These are phyloP conservation scores for Teratosphaeriaceae sp. DNA, from an alignment of 2,329 filamentous ascomycete species.

Conservation along the genomic window DNA sequence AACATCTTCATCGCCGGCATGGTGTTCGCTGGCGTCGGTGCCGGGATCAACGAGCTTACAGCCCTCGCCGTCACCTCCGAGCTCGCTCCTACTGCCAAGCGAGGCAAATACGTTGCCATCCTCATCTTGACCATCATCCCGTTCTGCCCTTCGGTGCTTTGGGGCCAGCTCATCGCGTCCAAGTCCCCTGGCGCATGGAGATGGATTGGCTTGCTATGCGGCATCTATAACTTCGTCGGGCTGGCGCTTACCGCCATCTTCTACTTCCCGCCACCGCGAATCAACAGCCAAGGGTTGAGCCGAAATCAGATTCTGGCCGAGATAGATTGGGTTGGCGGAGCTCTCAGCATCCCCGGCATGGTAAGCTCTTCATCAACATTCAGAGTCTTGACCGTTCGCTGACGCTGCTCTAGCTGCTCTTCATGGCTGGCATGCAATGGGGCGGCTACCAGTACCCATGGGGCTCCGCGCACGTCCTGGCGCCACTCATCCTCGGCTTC, in stretches of 20 bases:
- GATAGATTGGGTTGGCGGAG: slow-evolving; percentile 47
- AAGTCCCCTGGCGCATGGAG: slow-evolving; percentile 41
- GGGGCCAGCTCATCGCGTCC: slow-evolving; percentile 50
- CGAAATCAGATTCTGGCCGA: slow-evolving; percentile 36
- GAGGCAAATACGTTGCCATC: slow-evolving; percentile 56
- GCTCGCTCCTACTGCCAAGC: slow-evolving; percentile 57
- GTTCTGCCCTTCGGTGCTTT: slow-evolving; percentile 56
- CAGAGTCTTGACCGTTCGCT: neutral
- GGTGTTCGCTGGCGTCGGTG: slow-evolving; percentile 57
- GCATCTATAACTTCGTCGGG: slow-evolving; percentile 45
- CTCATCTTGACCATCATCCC: slow-evolving; percentile 57
- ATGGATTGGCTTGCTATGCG: slow-evolving; percentile 48
- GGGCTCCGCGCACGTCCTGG: slow-evolving; percentile 27
- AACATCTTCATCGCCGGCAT: slow-evolving; percentile 56
- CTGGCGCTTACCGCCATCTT: slow-evolving; percentile 46
- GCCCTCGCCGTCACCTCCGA: slow-evolving; percentile 62
- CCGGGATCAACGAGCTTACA: slow-evolving; percentile 62
- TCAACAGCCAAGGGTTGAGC: slow-evolving; percentile 37
- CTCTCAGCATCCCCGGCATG: slow-evolving; percentile 45
- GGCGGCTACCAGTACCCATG: slow-evolving; percentile 27
- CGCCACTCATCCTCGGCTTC: slow-evolving; percentile 26
- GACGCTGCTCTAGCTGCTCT: slow-evolving; percentile 30
- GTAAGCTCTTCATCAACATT: slow-evolving; percentile 19
- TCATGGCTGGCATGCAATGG: slow-evolving; percentile 39
- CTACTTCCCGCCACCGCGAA: slow-evolving; percentile 48